Evolutionary conservation across 768 basidiomycete genomes (phyloP), one percentile per base, ranked within the genome.

Genomic region (Ephemerocybe angulata): DNA sequence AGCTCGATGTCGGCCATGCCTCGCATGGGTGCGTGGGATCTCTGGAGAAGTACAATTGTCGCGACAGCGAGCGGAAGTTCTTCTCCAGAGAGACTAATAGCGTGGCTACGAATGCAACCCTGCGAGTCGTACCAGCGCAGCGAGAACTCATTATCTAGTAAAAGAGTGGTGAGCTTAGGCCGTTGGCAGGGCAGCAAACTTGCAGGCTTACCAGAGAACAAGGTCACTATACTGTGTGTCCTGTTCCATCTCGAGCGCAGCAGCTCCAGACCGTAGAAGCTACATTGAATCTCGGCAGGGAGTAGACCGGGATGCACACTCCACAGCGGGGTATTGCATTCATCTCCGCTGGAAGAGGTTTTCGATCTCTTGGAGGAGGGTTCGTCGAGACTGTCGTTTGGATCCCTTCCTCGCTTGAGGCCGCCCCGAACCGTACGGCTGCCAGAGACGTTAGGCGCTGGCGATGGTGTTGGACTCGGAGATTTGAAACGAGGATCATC

Each of bases 91-190:
- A 52, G 25, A 19, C 41, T 38, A 24, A 52, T 27, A 3, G 50
- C 8, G 27, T 3, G 7, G 6, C 37, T 41, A 4, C 15, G 10
- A 15, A 52, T 52, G 4, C 1, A 40, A 6, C 50, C 50, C 13
- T 52, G 50, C 17, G 50, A 30, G 38, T 52, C 50, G 37, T 52
- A 52, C 7, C 38, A 52, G 17, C 28, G 4, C 13, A 52, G 15
- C 6, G 33, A 15, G 1, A 52, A 19, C 13, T 8, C 15, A 6
- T 41, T 25, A 25, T 52, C 50, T 52, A 25, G 2, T 10, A 27
- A n/a, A 40, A 41, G 21, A 10, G 19, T 7, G 25, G 17, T 33
- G 7, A 2, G 10, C 21, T 11, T 11, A 7, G 12, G 6, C 17
- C 3, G 35, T 13, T n/a, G n/a, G 22, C 17, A n/a, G n/a, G n/a